Conservation (phyloP, 148 eudicot species). For the Bassia scoparia region DNA sequence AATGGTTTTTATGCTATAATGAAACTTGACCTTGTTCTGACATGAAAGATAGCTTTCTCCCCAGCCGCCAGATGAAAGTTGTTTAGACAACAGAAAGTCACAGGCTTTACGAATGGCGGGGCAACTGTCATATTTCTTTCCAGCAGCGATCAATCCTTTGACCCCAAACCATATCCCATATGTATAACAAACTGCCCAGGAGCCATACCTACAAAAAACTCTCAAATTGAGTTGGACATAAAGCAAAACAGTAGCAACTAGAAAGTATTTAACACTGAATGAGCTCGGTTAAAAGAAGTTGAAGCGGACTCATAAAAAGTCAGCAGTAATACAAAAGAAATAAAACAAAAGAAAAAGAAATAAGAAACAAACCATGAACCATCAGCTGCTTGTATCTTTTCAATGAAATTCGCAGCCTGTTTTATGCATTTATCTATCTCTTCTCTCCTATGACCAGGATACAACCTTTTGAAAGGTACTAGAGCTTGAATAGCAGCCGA, state of each 20-base stretch:
- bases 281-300: no score
- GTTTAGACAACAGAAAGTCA: slow-evolving; percentile 55
- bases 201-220: slow-evolving; percentile 51
- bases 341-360: background rate
- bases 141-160: slow-evolving; percentile 42
- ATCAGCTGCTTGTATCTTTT: slow-evolving; percentile 39
- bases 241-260: no score
- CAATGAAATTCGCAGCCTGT: slow-evolving; percentile 34
- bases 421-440: slow-evolving; percentile 41
- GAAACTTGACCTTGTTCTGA: slow-evolving; percentile 39
- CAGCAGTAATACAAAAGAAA: no score
- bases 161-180: slow-evolving; percentile 68
- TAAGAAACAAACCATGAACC: slow-evolving; percentile 51
- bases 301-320: no score
- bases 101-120: slow-evolving; percentile 45
- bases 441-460: slow-evolving; percentile 35
- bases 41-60: slow-evolving; percentile 65
- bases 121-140: slow-evolving; percentile 36
- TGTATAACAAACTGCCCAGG: slow-evolving; percentile 58
- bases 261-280: no score
- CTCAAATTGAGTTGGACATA: background rate
- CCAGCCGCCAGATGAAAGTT: slow-evolving; percentile 60
- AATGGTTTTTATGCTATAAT: background rate
- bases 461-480: slow-evolving; percentile 33
- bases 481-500: slow-evolving; percentile 42